These are phyloP conservation scores for Paspalum vaginatum DNA, from an alignment of 176 grass and related monocot species.

Conservation along the genomic window DNA sequence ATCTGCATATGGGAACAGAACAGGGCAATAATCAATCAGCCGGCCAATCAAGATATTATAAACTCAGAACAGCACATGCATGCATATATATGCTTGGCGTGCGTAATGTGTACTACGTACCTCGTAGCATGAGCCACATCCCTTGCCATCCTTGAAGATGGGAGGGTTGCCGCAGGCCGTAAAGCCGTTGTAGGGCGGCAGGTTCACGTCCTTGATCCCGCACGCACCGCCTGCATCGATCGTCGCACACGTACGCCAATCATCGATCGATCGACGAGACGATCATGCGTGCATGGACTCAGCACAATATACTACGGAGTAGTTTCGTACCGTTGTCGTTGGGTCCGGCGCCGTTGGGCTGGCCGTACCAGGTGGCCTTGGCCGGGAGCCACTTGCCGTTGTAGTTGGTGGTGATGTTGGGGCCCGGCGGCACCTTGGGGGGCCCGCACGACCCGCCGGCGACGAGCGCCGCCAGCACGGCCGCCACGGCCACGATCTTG, in stretches of 20 bases:
- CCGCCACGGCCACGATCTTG: background rate
- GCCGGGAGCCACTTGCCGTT: constrained; percentile 37
- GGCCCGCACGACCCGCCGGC: constrained; percentile 30
- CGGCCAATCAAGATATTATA: too few species aligned
- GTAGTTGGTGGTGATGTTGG: constrained; percentile 45
- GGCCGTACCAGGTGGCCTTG: constrained; percentile 83
- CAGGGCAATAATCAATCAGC: too few species aligned
- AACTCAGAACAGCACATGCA: too few species aligned
- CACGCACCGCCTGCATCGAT: too few species aligned
- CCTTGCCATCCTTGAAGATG: constrained; percentile 71
- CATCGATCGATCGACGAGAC: too few species aligned
- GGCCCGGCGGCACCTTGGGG: constrained; percentile 40
- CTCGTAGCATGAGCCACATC: constrained; percentile 83
- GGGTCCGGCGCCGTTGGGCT: constrained; percentile 53
- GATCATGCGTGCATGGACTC: too few species aligned
- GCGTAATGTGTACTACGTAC: too few species aligned
- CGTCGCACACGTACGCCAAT: too few species aligned
- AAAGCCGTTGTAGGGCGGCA: constrained; percentile 69
- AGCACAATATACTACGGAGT: too few species aligned
- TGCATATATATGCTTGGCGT: too few species aligned
- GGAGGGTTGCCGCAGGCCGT: constrained; percentile 67
- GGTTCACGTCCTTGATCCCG: constrained; percentile 65
- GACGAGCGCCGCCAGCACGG: constrained; percentile 28
- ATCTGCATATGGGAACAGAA: constrained; percentile 32
- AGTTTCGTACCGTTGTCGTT: constrained; percentile 52